Base-by-base conservation (phyloP, 2,329 filamentous ascomycete genomes). In the Pseudogymnoascus sp. region DNA sequence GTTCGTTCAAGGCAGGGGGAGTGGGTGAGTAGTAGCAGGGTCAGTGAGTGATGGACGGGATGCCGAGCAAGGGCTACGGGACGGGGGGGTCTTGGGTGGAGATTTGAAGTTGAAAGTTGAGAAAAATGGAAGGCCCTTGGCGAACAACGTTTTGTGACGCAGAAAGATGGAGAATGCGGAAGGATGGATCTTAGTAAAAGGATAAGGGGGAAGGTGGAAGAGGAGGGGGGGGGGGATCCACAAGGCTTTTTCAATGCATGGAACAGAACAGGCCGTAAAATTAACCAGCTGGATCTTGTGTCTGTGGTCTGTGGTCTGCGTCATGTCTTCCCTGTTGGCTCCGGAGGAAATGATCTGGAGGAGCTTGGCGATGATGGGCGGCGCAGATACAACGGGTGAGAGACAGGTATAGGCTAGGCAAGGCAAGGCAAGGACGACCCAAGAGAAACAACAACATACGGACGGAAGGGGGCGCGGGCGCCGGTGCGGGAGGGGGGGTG, bases 221-320 rank as follows among this genome's bases (percentile, higher is more conserved):
- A 21, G 15, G 44, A 7, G 23, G 9, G 28, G 23, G 17, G 28
- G 8, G 23, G 44, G 47, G 47, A 6, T 53, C 47, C 47, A 53
- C 47, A 53, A 9, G 15, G 47, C 26, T 53, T 53, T 53, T 53
- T 53, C 23, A 53, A 53, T 53, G 47, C 47, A 53, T 53, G 26
- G 15, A 28, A n/a, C n/a, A n/a, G n/a, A 31, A 53, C 47, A 31
- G 47, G 47, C 47, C 47, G 31, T 53, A 53, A 7, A 31, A 53
- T 53, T 53, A 53, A 53, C 47, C 47, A 31, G 47, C 47, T 17
- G 47, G n/a, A 53, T 31, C 47, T 44, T 44, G 40, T 53, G 47
- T 17, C 23, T 53, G 44, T n/a, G 23, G 23, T 28, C 44, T 47
- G 42, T 26, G 19, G 19, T 47, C 42, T 47, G 44, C 10, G 47